Base-by-base conservation (phyloP, 306 rosid genomes). In the Prinsepia uniflora region DNA sequence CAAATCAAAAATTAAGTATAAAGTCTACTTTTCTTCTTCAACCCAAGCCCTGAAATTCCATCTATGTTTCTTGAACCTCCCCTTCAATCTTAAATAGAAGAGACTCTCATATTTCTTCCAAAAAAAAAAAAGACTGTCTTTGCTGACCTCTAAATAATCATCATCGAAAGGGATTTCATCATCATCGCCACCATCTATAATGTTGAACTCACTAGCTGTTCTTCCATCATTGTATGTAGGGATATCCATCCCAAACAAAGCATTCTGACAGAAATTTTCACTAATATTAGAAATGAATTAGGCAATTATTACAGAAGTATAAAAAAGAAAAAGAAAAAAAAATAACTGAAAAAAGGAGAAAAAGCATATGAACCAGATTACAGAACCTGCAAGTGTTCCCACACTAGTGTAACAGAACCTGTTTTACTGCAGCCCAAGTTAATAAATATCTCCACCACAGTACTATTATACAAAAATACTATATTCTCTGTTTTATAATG, bases 241-340 rank as follows among this genome's bases (percentile, higher is more conserved):
- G 74, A 86, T 81, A 67, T 93, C 98, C 92, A 87, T 90, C 78
- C 94, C 97, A 68, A 93, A 81, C 72, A 93, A 83, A 81, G 71
- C 98, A 75, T 75, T 93, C 97, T 90, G 87, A 72, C 71, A 75
- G 79, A 46, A 75, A 72, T 13, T 30, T 30, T 70, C 40, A 71
- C 72, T 17, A 39, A 67, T 65, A 54, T 82, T 61, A 78, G 58
- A 72, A 66, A 55, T 65, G 39, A 56, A 56, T 56, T 56, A 18
- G 8, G 52, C 60, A 72, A 72, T 19, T 72, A 69, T 39, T 7
- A 43, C 46, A 40, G 64, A 3, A 63, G 19, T 5, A 48, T 17
- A 68, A 73, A 34, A 71, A 41, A 63, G 40, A 57, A 19, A 75
- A 22, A 34, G 43, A 58, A 54, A 48, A 67, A 54, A 48, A 59